Base-by-base conservation (phyloP, 2,329 filamentous ascomycete species). In the Hypomyces rosellus region DNA sequence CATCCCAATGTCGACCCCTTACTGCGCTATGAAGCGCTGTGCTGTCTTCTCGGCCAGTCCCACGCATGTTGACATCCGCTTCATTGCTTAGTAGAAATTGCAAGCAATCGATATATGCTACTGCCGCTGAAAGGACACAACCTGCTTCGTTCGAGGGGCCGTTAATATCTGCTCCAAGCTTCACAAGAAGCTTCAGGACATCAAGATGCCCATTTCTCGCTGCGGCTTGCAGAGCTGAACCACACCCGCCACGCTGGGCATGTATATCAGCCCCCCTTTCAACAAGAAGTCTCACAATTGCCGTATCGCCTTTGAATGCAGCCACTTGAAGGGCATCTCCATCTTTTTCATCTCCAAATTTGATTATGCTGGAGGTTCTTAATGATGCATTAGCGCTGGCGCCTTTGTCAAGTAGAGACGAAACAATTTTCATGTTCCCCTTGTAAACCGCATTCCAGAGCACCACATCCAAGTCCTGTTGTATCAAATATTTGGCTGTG, bases 341-440 rank as follows among this genome's bases (percentile, higher is more conserved):
- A 11, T 30, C 3, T 30, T 30, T 11, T 11, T 8, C 25, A 30
- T 30, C 6, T 30, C 9, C 6, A 30, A 11, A 30, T 11, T 11
- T 6, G 9, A 30, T 30, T 30, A 2, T 30, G 20, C 9, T 8
- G 25, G 6, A 30, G 6, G 6, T 4, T 30, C 8, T 30, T 8
- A 30, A 30, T 30, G 25, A 30, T 30, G 34, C 34, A 12, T 52
- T 48, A 1, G 44, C 20, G 4, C 41, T 36, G 15, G 52, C 52
- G 8, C 50, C 46, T 3, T 40, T 49, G 4, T 40, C 34, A 1
- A 54, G 14, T 1, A 51, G 43, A n/a, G 22, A 13, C 3, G 15
- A 7, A 12, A 47, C 34, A 11, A 50, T 20, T 3, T 37, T 40
- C 13, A 25, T 22, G 14, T 30, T 44, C 1, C 38, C 45, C 25